Evolutionary conservation across 345 rosid genomes (phyloP), one percentile per base, ranked within the genome.

Genomic region (Heritiera fomes): DNA sequence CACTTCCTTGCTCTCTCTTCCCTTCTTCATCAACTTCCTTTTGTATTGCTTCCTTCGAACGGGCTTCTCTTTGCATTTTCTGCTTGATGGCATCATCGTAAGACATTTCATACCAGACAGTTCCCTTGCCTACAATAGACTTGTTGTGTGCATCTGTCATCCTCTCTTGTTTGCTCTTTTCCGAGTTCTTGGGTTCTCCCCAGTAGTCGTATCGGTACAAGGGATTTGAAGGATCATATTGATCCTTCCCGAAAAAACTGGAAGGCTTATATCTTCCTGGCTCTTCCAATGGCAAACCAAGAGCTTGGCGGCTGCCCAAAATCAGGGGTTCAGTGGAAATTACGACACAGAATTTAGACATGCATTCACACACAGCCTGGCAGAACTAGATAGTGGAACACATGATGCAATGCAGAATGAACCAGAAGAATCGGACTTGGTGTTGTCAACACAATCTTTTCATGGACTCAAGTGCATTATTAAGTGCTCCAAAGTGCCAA

Each of bases 161-260:
- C 78, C 98, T 83, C 75, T 88, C 85, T 81, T 89, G 91, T 85
- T 87, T 87, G 74, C 97, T 95, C 85, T 91, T 93, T 82, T 92
- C 95, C 9, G 97, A 93, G 90, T 87, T 90, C 90, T 89, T 87
- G 7, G 98, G 98, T 77, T 93, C 99, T 55, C 98, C 98, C 97
- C 98, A 95, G 80, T 93, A 95, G 82, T 95, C 98, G 46, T 93
- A 92, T 17, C 92, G 87, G 50, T 86, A 95, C 30, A 95, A 65
- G 17, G 99, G 90, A 82, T 91, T 90, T 12, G 93, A 82, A 8
- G 98, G 97, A 86, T 95, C 96, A 46, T 95, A 95, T 55, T 92
- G 92, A 78, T 92, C 96, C 87, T 92, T 92, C 69, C 95, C 94
- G 71, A 93, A 95, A 86, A 75, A 95, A 73, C 92, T 93, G 45